Evolutionary conservation across 495 filamentous ascomycete species (phyloP), one percentile per base, ranked within the genome.

Genomic region (Hypoxylon fuscum): DNA sequence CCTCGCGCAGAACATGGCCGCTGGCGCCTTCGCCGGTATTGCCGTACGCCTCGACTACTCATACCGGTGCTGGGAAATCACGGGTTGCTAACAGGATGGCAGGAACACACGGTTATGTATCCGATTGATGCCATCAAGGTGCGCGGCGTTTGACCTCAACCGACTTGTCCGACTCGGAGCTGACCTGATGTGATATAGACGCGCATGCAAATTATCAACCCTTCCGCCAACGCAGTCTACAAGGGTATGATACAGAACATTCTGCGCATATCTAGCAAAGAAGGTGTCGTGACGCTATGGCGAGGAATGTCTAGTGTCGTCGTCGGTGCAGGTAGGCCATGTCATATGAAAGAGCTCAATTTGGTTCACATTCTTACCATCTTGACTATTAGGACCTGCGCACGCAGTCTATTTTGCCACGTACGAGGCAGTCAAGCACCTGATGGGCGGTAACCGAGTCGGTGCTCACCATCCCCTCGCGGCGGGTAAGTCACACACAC

Each of bases 371-470:
- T 20, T 45, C 54, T 58, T 35, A 65, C 42, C 15, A 46, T 50
- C 35, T 27, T 20, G 20, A 31, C 11, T 52, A 62, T 27, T 59
- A 97, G 95, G 93, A 62, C 95, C 95, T 59, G 95, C 95, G 43
- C 95, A 99, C 70, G 95, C 95, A 15, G 92, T 98, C 41, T 98
- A 99, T 74, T 99, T 99, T 73, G 92, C 91, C 38, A 97, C 95
- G 49, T 99, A 98, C 70, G 95, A 99, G 79, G 85, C 89, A 14
- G 95, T 98, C 56, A 98, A 99, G 81, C 93, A 98, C 56, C 71
- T 92, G 32, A 93, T 96, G 78, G 95, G 95, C 66, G 95, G 95
- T 12, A 98, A 98, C 72, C 85, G 86, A 58, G 89, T 87, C 40
- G 88, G 88, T 55, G 90, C 90, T 35, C 94, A 99, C 74, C 96